Conservation (phyloP, 1,284 basidiomycete genomes). For the Puccinia coronata region DNA sequence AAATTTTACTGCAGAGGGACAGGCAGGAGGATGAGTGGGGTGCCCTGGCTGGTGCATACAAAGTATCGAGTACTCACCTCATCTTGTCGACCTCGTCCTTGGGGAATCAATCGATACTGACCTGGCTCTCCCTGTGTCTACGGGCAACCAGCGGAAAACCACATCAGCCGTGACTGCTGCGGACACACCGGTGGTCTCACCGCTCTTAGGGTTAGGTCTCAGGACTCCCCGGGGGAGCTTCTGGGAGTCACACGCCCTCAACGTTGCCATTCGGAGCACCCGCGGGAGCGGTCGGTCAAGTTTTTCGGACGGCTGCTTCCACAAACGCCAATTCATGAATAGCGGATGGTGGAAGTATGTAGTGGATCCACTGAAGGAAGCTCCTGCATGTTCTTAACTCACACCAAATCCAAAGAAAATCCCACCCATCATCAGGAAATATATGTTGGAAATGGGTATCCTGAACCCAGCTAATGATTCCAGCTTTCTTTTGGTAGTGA, state of each 20-base stretch:
- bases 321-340: too few relatives aligned
- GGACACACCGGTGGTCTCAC: neutral
- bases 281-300: too few relatives aligned
- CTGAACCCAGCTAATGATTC: too few relatives aligned
- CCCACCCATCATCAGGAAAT: too few relatives aligned
- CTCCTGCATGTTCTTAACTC: too few relatives aligned
- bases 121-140: neutral
- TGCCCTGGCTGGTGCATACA: neutral
- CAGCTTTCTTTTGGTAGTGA: too few relatives aligned
- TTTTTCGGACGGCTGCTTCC: too few relatives aligned
- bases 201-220: constrained; percentile 7
- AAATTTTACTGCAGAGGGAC: constrained; percentile 68
- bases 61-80: neutral
- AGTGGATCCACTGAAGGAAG: too few relatives aligned
- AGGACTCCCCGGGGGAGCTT: neutral
- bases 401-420: too few relatives aligned
- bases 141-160: neutral
- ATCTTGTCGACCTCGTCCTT: constrained; percentile 18
- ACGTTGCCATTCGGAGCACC: neutral
- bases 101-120: neutral
- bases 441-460: too few relatives aligned
- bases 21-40: neutral
- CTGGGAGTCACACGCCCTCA: neutral
- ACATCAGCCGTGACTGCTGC: neutral
- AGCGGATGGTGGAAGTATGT: too few relatives aligned